Base-by-base conservation (phyloP, 495 filamentous ascomycete genomes). In the Penicillium cinerascens region DNA sequence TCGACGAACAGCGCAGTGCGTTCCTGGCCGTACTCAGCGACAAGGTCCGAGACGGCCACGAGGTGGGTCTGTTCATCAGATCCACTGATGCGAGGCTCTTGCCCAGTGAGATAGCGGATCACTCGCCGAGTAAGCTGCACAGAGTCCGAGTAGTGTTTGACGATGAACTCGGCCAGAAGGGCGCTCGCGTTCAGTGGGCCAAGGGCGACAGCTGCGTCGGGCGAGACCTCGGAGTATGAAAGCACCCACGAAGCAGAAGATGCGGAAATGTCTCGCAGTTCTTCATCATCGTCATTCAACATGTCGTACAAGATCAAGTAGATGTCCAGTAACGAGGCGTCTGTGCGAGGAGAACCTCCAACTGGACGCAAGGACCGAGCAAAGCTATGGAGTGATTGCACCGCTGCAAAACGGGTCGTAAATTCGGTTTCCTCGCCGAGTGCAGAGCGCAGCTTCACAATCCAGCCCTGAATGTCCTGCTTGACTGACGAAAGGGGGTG, bases 251-350 rank as follows among this genome's bases (percentile, higher is more conserved):
- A 81, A 16, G 72, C 73, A 2, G 71, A 70, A 15, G 67, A 52
- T 20, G 91, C 83, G 8, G 83, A 87, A 0, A 81, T 63, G 11
- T 85, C 80, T 4, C 92, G 79, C 36, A 96, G 76, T 37, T 96
- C 92, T 40, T 95, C 88, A 58, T 97, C 93, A 58, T 98, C 93
- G 66, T 97, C 93, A 53, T 87, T 86, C 0, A 97, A 74, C 55
- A 77, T 66, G 55, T 87, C 80, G 59, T 85, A 86, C 4, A 86
- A 54, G 6, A 75, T 57, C 21, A 84, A 45, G 39, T 80, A 82
- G 6, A 78, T 49, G 8, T 75, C 69, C 47, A 81, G 38, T 58
- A 79, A 47, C 55, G 62, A 47, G 6, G 44, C 18, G 33, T 71
- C 65, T 1, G 60, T 47, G 17, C 63, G 59, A 21, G 70, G 61